Conservation (phyloP, 2,329 filamentous ascomycete genomes). For the Lithohypha guttulata region DNA sequence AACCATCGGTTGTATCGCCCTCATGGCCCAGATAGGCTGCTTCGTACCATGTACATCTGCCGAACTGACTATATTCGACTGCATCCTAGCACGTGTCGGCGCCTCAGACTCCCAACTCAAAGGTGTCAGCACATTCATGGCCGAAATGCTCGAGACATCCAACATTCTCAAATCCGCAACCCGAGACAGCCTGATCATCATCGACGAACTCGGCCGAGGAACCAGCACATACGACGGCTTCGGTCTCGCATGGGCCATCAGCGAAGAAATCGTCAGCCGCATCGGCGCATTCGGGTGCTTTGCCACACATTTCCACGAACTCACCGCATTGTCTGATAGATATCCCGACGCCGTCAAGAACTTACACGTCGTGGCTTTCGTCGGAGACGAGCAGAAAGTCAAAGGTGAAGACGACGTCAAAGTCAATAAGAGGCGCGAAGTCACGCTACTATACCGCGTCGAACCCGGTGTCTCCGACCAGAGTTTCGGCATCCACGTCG, state of each 20-base stretch:
- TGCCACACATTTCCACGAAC: constrained; percentile 95
- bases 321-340: constrained; percentile 79
- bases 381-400: constrained; percentile 40
- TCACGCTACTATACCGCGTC: constrained; percentile 93
- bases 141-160: constrained; percentile 96
- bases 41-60: constrained; percentile 89
- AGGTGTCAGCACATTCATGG: constrained; percentile 98
- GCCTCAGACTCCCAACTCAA: constrained; percentile 95
- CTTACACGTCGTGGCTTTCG: constrained; percentile 91
- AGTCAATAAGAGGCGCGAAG: constrained; percentile 56
- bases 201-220: constrained; percentile 91
- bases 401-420: constrained; percentile 13
- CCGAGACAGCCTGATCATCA: constrained; percentile 90
- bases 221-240: constrained; percentile 98
- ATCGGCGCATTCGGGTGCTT: constrained; percentile 93
- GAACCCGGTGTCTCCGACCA: constrained; percentile 93
- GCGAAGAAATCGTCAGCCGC: constrained; percentile 90
- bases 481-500: constrained; percentile 96
- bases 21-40: constrained; percentile 94
- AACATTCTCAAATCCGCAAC: constrained; percentile 98
- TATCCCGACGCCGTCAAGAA: constrained; percentile 76
- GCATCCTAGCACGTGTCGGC: constrained; percentile 88
- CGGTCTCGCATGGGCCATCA: constrained; percentile 97
- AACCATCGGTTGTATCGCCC: constrained; percentile 88
- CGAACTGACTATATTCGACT: constrained; percentile 91